Evolutionary conservation across 176 grass and related monocot species (phyloP).

Genomic region (Carex pumila): DNA sequence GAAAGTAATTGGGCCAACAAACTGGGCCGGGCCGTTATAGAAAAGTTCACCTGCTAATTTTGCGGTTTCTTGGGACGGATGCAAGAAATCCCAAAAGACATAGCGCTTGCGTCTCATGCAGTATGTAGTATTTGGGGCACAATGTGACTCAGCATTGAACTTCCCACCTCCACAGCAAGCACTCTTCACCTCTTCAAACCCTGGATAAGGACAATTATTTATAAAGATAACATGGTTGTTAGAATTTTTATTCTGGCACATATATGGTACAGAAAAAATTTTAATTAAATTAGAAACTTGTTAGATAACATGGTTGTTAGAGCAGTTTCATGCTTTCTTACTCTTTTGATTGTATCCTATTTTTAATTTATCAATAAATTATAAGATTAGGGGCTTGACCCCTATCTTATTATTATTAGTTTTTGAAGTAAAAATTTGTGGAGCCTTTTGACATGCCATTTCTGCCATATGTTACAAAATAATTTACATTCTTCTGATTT

Average conservation of each 20-base stretch:
- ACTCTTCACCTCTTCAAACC: constrained; percentile 48
- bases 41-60: constrained; percentile 30
- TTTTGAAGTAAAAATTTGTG: background rate
- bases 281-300: too few species aligned
- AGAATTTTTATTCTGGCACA: background rate
- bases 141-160: constrained; percentile 40
- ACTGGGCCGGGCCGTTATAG: constrained; percentile 28
- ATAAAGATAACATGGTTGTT: background rate
- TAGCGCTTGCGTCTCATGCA: constrained; percentile 37
- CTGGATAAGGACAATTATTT: constrained; percentile 9
- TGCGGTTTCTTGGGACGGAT: constrained; percentile 51
- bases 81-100: constrained; percentile 50
- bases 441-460: background rate
- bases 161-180: constrained; percentile 60
- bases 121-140: constrained; percentile 42
- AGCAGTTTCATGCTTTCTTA: too few species aligned
- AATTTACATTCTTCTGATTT: background rate
- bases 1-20: constrained; percentile 44
- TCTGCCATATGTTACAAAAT: background rate
- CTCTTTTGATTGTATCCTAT: too few species aligned
- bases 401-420: too few species aligned
- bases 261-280: too few species aligned
- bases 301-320: too few species aligned
- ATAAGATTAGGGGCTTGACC: too few species aligned
- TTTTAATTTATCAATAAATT: too few species aligned